phyloP scores from a whole-genome alignment of 2,329 filamentous ascomycete genomes.

The Pseudogymnoascus sp. region DNA sequence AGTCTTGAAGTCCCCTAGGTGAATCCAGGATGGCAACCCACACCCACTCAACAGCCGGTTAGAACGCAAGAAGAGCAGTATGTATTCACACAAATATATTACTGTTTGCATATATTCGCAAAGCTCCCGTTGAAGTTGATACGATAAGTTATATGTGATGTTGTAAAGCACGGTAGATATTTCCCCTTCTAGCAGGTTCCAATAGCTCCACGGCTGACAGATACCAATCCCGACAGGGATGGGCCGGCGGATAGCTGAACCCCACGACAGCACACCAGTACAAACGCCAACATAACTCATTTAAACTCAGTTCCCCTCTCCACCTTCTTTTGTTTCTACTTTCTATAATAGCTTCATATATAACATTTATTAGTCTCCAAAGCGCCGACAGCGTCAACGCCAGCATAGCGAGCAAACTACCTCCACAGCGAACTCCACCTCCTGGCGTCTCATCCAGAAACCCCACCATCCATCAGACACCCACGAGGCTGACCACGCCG shows the following conservation, averaged over 20 bases:
- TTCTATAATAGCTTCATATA: neutral
- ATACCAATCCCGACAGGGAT: neutral
- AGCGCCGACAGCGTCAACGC: neutral
- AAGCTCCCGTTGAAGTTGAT: neutral
- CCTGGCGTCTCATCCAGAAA: neutral
- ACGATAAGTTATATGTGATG: neutral
- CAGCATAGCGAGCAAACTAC: neutral
- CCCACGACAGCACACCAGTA: conserved; percentile 1
- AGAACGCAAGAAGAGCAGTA: neutral
- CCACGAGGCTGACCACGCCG: neutral
- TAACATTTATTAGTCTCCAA: neutral
- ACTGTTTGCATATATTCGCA: neutral
- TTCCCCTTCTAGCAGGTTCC: neutral
- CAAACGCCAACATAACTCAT: neutral
- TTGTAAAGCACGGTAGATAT: neutral
- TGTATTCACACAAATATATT: neutral
- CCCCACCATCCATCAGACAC: neutral
- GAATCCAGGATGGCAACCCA: neutral
- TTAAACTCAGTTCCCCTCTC: neutral
- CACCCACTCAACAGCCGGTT: neutral
- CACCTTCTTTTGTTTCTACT: neutral
- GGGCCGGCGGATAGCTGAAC: neutral
- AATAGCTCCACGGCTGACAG: neutral
- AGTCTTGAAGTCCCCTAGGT: neutral
- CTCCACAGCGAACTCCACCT: neutral